phyloP scores from a whole-genome alignment of 192 early-diverging fungal genomes.

The Mortierella claussenii region DNA sequence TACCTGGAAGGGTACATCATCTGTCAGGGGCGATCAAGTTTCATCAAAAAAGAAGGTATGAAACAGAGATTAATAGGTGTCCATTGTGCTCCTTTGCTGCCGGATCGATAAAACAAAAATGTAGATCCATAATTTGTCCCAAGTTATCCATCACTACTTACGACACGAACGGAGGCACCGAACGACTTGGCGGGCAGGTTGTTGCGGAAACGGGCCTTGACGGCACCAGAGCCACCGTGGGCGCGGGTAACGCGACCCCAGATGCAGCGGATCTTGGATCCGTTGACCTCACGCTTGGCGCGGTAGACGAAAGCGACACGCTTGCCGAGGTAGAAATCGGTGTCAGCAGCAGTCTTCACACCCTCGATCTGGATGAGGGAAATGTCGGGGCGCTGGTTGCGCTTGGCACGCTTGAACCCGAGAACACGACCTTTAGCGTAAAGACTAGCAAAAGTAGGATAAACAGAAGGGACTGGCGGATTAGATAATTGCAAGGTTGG shows the following conservation, averaged over 20 bases:
- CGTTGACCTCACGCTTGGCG: conserved; percentile 86
- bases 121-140: not conserved
- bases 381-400: conserved; percentile 90
- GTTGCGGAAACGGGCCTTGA: conserved; percentile 96
- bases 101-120: not conserved
- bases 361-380: conserved; percentile 95
- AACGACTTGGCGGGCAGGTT: conserved; percentile 97
- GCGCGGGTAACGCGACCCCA: conserved; percentile 96
- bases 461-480: not conserved
- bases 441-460: too few relatives aligned
- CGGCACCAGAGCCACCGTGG: conserved; percentile 96
- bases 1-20: conserved; percentile 58
- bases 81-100: too few relatives aligned
- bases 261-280: conserved; percentile 95
- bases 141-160: too few relatives aligned
- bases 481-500: not conserved
- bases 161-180: conserved; percentile 91
- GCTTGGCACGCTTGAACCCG: conserved; percentile 94
- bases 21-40: not conserved
- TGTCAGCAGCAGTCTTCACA: conserved; percentile 88
- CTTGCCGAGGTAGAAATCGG: conserved; percentile 98
- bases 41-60: not conserved
- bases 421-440: conserved; percentile 98
- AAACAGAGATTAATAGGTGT: too few relatives aligned
- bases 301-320: conserved; percentile 98